Conservation (phyloP, 805 yeast genomes). For the Cyberlindnera mrakii region DNA sequence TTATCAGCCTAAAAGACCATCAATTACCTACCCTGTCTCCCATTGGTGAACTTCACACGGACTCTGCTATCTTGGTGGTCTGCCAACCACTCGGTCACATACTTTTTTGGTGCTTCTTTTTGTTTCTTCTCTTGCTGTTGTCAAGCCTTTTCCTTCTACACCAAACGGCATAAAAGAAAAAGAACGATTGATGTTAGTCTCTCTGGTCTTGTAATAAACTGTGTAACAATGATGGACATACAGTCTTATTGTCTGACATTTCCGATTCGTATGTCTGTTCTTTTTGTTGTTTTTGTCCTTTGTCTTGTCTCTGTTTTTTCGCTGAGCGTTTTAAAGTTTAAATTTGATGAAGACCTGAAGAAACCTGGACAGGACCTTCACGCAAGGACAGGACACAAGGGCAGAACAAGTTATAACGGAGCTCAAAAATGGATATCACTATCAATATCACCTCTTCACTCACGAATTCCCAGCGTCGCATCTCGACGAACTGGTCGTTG, state of each 20-base stretch:
- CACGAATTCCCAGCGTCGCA: slow-evolving; percentile 63
- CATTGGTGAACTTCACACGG: slow-evolving; percentile 78
- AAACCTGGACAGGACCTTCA: too few relatives aligned
- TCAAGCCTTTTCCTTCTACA: background rate
- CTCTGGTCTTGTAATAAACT: too few relatives aligned
- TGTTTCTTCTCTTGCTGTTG: slow-evolving; percentile 10
- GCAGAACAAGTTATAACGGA: slow-evolving; percentile 2
- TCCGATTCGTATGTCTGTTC: background rate
- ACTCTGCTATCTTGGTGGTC: slow-evolving; percentile 69
- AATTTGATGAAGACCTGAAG: background rate
- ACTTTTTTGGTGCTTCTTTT: slow-evolving; percentile 67
- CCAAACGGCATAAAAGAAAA: too few relatives aligned
- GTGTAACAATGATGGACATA: too few relatives aligned
- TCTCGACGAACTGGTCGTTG: slow-evolving; percentile 58
- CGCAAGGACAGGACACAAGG: too few relatives aligned
- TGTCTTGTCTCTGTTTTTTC: background rate
- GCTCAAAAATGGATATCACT: slow-evolving; percentile 32
- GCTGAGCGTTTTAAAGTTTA: background rate
- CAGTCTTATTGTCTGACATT: too few relatives aligned
- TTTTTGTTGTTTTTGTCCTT: background rate
- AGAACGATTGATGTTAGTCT: too few relatives aligned
- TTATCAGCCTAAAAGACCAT: background rate
- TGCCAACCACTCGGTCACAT: slow-evolving; percentile 77
- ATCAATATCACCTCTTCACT: slow-evolving; percentile 57
- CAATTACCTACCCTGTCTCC: slow-evolving; percentile 47